Percentiles rank a stretch among this genome's conserved stretches.
Conservation (phyloP, 148 eudicot species). For the Rhododendron kiyosumense region DNA sequence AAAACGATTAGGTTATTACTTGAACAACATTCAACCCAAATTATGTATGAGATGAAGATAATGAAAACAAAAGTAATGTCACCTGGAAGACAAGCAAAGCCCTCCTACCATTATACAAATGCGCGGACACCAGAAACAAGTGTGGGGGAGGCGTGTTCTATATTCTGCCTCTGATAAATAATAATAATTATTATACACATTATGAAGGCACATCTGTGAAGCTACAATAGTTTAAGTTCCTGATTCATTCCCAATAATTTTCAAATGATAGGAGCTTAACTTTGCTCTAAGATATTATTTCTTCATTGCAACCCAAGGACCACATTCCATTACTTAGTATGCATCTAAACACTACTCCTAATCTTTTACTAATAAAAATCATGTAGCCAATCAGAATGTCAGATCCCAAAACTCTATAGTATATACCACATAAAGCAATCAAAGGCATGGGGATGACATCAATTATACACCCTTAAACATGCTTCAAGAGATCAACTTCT, state of each 20-base stretch:
- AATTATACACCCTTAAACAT: not conserved
- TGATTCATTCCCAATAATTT: not conserved
- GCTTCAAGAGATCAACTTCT: not conserved
- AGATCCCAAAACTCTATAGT: not conserved
- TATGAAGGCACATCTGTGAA: not conserved
- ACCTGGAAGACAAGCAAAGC: not conserved
- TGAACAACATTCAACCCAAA: not conserved
- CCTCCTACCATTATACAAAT: not conserved
- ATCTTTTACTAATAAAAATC: not conserved
- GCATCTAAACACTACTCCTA: not conserved
- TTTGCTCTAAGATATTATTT: not conserved
- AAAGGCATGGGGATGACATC: not conserved
- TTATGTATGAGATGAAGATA: not conserved
- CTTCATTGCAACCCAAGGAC: not conserved
- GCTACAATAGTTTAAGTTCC: not conserved
- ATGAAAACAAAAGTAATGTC: not conserved
- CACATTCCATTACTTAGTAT: not conserved
- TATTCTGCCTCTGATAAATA: not conserved
- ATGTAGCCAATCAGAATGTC: not conserved
- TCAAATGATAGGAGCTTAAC: not conserved
- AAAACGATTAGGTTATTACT: not conserved
- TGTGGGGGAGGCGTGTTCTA: not conserved
- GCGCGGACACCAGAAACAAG: not conserved
- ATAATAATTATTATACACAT: not conserved
- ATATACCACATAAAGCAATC: not conserved